These are phyloP conservation scores for Colletotrichum sublineola DNA, from an alignment of 2,329 filamentous ascomycete genomes.

Conservation along the genomic window DNA sequence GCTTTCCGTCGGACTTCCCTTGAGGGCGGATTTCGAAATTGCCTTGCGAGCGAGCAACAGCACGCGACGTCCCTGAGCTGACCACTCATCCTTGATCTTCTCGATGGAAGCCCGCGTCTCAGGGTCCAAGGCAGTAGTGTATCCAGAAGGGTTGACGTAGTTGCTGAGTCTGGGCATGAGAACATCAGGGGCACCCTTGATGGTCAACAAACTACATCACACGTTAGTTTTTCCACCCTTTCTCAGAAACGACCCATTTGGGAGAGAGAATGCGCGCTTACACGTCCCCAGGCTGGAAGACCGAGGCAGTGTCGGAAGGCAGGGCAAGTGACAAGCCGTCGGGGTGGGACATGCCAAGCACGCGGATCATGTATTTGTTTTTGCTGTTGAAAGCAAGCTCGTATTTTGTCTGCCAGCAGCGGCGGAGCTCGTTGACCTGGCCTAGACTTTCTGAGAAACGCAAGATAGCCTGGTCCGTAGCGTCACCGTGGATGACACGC, in stretches of 20 bases:
- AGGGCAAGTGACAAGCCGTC: slow-evolving; percentile 40
- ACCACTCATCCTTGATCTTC: slow-evolving; percentile 76
- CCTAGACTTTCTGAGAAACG: slow-evolving; percentile 77
- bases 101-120: slow-evolving; percentile 63
- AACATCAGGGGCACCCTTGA: slow-evolving; percentile 84
- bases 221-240: not conserved
- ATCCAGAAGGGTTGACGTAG: slow-evolving; percentile 69
- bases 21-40: slow-evolving; percentile 53
- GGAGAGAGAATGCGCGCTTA: slow-evolving; percentile 40
- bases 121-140: slow-evolving; percentile 62
- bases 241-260: not conserved
- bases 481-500: slow-evolving; percentile 78
- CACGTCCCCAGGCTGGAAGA: slow-evolving; percentile 48
- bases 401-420: slow-evolving; percentile 75
- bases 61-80: slow-evolving; percentile 75
- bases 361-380: slow-evolving; percentile 84
- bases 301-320: slow-evolving; percentile 43
- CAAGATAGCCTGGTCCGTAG: slow-evolving; percentile 81
- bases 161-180: slow-evolving; percentile 73
- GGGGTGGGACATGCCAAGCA: slow-evolving; percentile 62
- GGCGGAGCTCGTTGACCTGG: slow-evolving; percentile 70
- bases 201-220: slow-evolving; percentile 70
- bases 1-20: slow-evolving; percentile 27
- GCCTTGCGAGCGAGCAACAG: slow-evolving; percentile 75
- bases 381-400: slow-evolving; percentile 84